These are phyloP conservation scores for Phoma herbarum DNA, from an alignment of 2,329 filamentous ascomycete genomes.

Conservation along the genomic window DNA sequence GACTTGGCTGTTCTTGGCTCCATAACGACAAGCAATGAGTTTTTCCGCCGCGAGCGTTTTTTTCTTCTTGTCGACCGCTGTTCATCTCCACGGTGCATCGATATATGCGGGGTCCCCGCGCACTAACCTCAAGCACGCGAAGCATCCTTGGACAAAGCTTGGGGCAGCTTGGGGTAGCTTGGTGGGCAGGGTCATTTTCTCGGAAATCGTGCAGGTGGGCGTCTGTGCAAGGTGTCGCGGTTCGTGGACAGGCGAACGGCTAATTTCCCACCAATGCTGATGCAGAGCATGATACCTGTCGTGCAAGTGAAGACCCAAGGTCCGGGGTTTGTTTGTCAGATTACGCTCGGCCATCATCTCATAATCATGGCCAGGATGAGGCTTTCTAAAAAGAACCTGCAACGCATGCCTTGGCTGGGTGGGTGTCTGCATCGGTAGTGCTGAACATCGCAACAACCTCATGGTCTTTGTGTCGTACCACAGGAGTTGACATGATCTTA, in stretches of 20 bases:
- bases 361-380: not conserved
- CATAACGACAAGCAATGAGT: constrained; percentile 14
- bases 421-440: not conserved
- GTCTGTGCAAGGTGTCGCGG: constrained; percentile 5
- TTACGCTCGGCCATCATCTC: not conserved
- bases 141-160: constrained; percentile 31
- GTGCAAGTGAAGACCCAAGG: not conserved
- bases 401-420: not conserved
- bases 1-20: constrained; percentile 9
- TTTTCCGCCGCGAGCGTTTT: constrained; percentile 23
- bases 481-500: too few species aligned
- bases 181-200: not conserved
- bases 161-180: constrained; percentile 28
- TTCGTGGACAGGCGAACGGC: constrained; percentile 15
- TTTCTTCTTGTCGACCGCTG: constrained; percentile 5
- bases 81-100: constrained; percentile 25
- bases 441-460: not conserved
- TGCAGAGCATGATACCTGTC: not conserved
- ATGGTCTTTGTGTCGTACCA: too few species aligned
- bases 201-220: constrained; percentile 36
- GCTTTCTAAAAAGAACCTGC: not conserved
- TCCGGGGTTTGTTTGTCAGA: not conserved
- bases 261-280: constrained; percentile 24
- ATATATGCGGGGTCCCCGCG: constrained; percentile 29
- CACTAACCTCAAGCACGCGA: constrained; percentile 27